Base-by-base conservation (phyloP, 2,329 filamentous ascomycete species). In the Blastomyces parvus region DNA sequence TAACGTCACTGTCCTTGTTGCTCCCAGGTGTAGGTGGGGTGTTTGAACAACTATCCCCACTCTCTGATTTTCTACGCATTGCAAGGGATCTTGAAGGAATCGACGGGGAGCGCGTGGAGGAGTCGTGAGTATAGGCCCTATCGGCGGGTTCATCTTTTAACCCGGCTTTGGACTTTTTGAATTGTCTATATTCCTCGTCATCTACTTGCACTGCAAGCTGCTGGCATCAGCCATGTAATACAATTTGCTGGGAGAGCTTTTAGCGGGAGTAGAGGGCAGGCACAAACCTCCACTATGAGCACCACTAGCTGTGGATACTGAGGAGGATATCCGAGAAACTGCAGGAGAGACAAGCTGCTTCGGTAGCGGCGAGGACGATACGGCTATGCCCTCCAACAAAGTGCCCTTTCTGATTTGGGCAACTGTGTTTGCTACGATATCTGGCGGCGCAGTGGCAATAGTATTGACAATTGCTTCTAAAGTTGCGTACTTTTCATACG, bases 371-470 rank as follows among this genome's bases (percentile, higher is more conserved):
- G 5, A 7, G 17, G 14, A 11, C 11, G 50, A 14, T 52, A 27
- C 14, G 6, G 46, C 11, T 3, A 46, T 48, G 27, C 27, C n/a
- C n/a, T 61, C 58, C 36, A 55, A 22, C 25, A 46, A n/a, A 19
- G 62, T 48, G 5, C 62, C 62, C 3, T n/a, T 46, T 46, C 62
- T 55, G 27, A 56, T 58, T 48, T 61, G 62, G 11, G 62, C 58
- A 38, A 63, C 62, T n/a, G 58, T 57, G 19, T 61, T 61, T 8
- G 62, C 58, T 14, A 61, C 58, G 6, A 56, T 40, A 42, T 61
- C 62, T 55, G 58, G 46, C 9, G 62, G 36, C n/a, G 57, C 62
- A 56, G 62, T 50, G 9, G 58, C 58, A 27, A 63, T 63, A 13
- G 50, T 59, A 30, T 56, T 33, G 17, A 63, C 4, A 13, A 63